phyloP scores from a whole-genome alignment of 768 basidiomycete genomes.

The Fomitopsis pulvina region DNA sequence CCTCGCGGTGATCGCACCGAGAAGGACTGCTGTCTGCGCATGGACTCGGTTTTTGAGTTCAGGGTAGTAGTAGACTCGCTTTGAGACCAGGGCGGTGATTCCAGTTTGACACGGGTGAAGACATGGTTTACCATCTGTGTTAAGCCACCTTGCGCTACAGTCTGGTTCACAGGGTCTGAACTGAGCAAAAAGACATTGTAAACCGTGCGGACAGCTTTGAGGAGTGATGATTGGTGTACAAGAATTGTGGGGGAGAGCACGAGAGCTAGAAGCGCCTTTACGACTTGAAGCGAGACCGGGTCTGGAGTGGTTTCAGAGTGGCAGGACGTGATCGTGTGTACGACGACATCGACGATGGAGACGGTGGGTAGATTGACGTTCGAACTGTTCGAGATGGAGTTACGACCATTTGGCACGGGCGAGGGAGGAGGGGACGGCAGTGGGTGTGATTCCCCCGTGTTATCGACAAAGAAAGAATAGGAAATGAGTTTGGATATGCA shows the following conservation, averaged over 20 bases:
- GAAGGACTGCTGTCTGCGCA: neutral
- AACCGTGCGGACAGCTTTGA: constrained; percentile 95
- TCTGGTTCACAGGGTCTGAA: constrained; percentile 87
- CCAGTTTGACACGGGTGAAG: constrained; percentile 70
- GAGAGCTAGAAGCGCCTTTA: constrained; percentile 87
- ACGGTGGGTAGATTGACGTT: constrained; percentile 50
- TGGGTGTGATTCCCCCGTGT: constrained; percentile 32
- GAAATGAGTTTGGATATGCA: constrained; percentile 97
- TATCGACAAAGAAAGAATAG: constrained; percentile 91
- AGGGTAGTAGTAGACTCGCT: constrained; percentile 17
- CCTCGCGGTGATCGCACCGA: constrained; percentile 13
- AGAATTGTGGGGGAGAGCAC: constrained; percentile 81
- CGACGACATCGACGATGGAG: constrained; percentile 87
- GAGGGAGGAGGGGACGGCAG: constrained; percentile 76
- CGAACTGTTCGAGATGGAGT: constrained; percentile 37
- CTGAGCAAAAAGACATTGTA: constrained; percentile 97
- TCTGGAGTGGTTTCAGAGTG: constrained; percentile 87
- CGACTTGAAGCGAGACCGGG: constrained; percentile 90
- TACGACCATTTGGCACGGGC: constrained; percentile 42
- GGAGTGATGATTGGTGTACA: constrained; percentile 91
- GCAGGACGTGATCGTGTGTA: constrained; percentile 89
- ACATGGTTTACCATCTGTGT: constrained; percentile 98
- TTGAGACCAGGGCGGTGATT: constrained; percentile 7
- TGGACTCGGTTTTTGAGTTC: constrained; percentile 4
- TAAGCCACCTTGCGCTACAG: constrained; percentile 95